Base-by-base conservation (phyloP, 2,329 filamentous ascomycete genomes). In the Venturiaceae sp. region DNA sequence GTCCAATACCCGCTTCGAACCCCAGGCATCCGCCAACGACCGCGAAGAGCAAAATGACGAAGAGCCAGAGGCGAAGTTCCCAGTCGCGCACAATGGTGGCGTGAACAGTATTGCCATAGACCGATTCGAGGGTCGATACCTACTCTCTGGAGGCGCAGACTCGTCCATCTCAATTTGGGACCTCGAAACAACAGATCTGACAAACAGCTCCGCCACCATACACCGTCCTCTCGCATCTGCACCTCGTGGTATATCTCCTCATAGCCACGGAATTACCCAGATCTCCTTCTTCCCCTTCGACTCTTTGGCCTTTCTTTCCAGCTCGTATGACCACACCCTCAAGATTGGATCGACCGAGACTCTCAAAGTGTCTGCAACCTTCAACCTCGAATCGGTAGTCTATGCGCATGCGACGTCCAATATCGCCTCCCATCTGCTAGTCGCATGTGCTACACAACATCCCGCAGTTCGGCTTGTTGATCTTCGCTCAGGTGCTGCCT, bases 121-220 rank as follows among this genome's bases (percentile, higher is more conserved):
- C 66, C 83, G 84, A 54, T 90, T 94, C 66, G 88, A 94, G 62
- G 90, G 88, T 3, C 79, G 84, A 67, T 84, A 88, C 63, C 79
- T 96, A 62, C 73, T 96, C 1, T 95, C 92, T 0, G 92, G 90
- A 3, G 91, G 92, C 32, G 86, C 89, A 4, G 90, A 96, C 68
- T 89, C 88, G 9, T 88, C 87, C 0, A 83, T 96, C 66, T 88
- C 85, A 64, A 74, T 96, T 50, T 96, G 92, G 92, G 86, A 96
- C 72, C 80, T 96, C 6, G 88, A 95, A 28, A 26, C 46, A 3
- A 21, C 57, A 14, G 39, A 47, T 2, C 14, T 34, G 14, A 57
- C 33, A 30, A 47, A 46, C 11, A 57, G 19, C n/a, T 46, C 58
- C 14, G 26, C 19, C 19, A 28, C 32, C 14, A 8, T 26, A 9